Percentiles rank a stretch among this genome's conserved stretches.
These are phyloP conservation scores for Orobanche coerulescens DNA, from an alignment of 257 asterid genomes.

Conservation along the genomic window DNA sequence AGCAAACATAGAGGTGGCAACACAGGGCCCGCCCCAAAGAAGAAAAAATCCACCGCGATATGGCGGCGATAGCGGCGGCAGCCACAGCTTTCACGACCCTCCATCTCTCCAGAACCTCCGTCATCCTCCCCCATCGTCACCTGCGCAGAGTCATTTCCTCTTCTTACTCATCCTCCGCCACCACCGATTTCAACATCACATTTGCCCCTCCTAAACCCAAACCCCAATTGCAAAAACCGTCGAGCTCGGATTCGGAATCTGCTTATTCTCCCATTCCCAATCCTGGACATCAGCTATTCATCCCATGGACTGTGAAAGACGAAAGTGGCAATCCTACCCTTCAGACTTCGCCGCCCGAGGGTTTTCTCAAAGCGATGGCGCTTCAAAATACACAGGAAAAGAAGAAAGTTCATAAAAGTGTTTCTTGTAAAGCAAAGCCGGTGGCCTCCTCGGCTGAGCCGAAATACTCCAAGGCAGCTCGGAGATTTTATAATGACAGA, in stretches of 20 bases:
- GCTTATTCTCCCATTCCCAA: constrained; percentile 23
- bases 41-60: constrained; percentile 33
- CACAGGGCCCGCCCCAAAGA: too few relatives aligned
- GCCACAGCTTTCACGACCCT: constrained; percentile 50
- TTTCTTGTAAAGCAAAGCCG: constrained; percentile 26
- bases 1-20: too few relatives aligned
- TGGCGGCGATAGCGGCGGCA: constrained; percentile 72
- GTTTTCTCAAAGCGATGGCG: constrained; percentile 46
- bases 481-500: constrained; percentile 85
- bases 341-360: constrained; percentile 46
- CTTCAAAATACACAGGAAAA: constrained; percentile 42
- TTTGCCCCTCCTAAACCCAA: constrained; percentile 61
- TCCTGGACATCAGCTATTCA: constrained; percentile 35
- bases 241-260: constrained; percentile 23
- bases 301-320: constrained; percentile 72
- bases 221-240: constrained; percentile 21
- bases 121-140: constrained; percentile 40
- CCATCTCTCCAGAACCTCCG: constrained; percentile 33
- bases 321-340: constrained; percentile 54
- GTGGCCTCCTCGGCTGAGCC: constrained; percentile 38
- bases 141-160: constrained; percentile 39
- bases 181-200: constrained; percentile 56
- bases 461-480: constrained; percentile 87
- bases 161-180: constrained; percentile 41
- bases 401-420: constrained; percentile 34